These are phyloP conservation scores for Scytalidium lignicola DNA, from an alignment of 2,329 filamentous ascomycete genomes.

Conservation along the genomic window DNA sequence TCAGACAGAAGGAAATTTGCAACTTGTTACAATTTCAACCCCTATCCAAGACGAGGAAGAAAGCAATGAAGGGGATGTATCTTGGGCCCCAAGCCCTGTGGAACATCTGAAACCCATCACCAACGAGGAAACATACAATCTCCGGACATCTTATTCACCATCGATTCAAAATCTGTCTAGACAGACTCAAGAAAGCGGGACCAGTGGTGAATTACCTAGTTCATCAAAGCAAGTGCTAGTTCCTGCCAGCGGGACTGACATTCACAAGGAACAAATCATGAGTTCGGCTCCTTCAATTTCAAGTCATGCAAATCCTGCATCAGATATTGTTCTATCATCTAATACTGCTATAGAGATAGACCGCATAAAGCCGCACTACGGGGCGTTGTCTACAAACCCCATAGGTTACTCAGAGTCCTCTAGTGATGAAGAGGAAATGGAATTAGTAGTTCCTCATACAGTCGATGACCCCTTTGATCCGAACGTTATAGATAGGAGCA, in stretches of 20 bases:
- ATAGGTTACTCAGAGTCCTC: conserved; percentile 3
- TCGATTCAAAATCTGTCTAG: not conserved
- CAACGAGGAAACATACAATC: not conserved
- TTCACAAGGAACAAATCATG: no score
- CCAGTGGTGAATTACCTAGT: no score
- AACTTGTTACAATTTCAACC: not conserved
- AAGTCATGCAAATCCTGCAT: no score
- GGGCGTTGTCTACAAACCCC: not conserved
- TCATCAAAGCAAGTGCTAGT: no score
- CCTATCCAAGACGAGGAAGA: not conserved
- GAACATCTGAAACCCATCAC: not conserved
- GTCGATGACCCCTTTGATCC: conserved; percentile 16
- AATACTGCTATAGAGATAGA: conserved; percentile 4
- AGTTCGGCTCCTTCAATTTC: no score
- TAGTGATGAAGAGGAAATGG: conserved; percentile 19
- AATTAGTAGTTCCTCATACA: conserved; percentile 17
- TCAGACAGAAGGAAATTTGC: not conserved
- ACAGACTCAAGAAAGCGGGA: not conserved
- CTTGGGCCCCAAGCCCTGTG: not conserved
- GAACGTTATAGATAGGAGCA: conserved; percentile 7
- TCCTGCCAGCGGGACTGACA: no score
- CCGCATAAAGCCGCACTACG: not conserved
- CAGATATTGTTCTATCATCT: not conserved
- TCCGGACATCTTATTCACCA: not conserved
- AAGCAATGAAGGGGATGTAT: not conserved